Evolutionary conservation across 116 monocot genomes (phyloP), one percentile per base, ranked within the genome.

Genomic region (Papilionanthe hybrid): DNA sequence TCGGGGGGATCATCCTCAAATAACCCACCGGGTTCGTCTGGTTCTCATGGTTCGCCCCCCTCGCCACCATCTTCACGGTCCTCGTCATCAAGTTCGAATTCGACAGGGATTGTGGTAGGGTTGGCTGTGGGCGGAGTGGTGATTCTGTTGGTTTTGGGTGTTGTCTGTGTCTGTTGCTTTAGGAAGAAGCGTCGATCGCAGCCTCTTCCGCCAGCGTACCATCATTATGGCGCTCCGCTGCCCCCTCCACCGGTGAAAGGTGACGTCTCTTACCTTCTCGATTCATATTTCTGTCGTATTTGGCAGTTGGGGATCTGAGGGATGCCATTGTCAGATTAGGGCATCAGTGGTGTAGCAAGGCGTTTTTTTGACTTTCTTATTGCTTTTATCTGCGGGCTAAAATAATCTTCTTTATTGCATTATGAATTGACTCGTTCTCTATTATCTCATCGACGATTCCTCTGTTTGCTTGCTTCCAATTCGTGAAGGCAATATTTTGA

Each of bases 81-180:
- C 60, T 78, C 89, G 17, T 22, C 78, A 7, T 71, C 79, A 15
- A 42, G 9, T 45, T 81, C 79, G n/a, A 15, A 74, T 13, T 84
- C 84, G 41, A 80, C 78, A 48, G 42, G 63, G 3, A 67, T 87
- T 7, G 83, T 87, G 8, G 85, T 79, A 22, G 90, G 90, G 30
- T 23, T 86, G 2, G 85, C 81, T 7, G 87, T 78, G 30, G 90
- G 87, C 7, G 90, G 75, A 17, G 66, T 85, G 20, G 76, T 76
- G 12, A 55, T 83, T 20, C 75, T 85, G 42, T 49, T 78, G 53
- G 28, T 86, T 27, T 32, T 66, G 15, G 78, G 83, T 49, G 2
- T 86, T 25, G 47, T 82, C 0, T 87, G 84, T 49, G 32, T 87
- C 77, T 83, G 80, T 42, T 79, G 87, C 76, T 47, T 74, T 60